Evolutionary conservation across 129 eudicot species (phyloP).

Genomic region (Escallonia rubra): DNA sequence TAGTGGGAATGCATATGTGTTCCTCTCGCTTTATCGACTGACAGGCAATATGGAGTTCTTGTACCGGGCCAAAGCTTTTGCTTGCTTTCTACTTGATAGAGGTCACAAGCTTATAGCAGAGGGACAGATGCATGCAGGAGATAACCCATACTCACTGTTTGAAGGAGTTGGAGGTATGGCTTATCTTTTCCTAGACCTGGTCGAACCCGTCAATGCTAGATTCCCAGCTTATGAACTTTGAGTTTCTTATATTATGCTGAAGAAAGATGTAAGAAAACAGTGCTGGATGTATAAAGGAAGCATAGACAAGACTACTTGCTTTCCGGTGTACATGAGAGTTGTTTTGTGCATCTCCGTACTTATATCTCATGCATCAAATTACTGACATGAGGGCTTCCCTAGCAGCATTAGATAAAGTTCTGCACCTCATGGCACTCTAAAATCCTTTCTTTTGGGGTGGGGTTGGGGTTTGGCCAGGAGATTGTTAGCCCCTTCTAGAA

Average conservation of each 20-base stretch:
- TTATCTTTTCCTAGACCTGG: conserved; percentile 69
- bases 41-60: conserved; percentile 47
- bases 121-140: conserved; percentile 87
- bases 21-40: conserved; percentile 53
- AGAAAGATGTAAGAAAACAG: background rate
- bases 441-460: no score
- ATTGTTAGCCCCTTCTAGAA: no score
- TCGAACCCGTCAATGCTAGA: conserved; percentile 51
- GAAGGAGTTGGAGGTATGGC: conserved; percentile 83
- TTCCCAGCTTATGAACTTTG: conserved; percentile 70
- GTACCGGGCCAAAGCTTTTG: conserved; percentile 73
- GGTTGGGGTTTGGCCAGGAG: no score
- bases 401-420: no score
- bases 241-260: background rate
- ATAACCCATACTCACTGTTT: conserved; percentile 56
- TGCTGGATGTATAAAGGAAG: background rate
- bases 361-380: background rate
- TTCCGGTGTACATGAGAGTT: background rate
- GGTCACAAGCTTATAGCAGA: conserved; percentile 53
- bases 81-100: conserved; percentile 60
- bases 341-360: background rate
- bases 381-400: no score
- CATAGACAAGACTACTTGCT: background rate
- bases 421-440: no score
- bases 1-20: conserved; percentile 72